These are phyloP conservation scores for Camelina laxa DNA, from an alignment of 345 rosid genomes.

Conservation along the genomic window DNA sequence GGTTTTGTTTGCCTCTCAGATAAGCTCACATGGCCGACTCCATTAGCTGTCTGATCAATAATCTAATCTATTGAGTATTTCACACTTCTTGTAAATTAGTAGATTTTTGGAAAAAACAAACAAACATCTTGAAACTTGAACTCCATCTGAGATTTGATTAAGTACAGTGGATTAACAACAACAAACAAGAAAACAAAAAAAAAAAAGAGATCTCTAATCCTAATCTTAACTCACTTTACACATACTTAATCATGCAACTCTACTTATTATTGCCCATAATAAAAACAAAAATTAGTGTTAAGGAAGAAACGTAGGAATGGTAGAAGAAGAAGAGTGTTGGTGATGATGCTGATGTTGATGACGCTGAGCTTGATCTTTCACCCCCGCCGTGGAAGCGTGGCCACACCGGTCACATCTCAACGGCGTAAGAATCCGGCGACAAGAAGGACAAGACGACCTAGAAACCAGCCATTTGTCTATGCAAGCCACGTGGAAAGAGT, in stretches of 20 bases:
- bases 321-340: conserved; percentile 26
- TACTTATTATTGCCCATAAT: conserved; percentile 1
- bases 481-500: conserved; percentile 63
- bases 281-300: conserved; percentile 2
- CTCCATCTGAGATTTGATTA: conserved; percentile 32
- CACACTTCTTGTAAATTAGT: neutral
- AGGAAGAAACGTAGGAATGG: conserved; percentile 42
- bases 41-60: conserved; percentile 28
- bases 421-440: conserved; percentile 62
- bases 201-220: conserved; percentile 16
- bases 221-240: conserved; percentile 36
- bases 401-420: conserved; percentile 43
- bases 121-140: conserved; percentile 17
- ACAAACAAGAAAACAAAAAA: neutral
- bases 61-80: no score
- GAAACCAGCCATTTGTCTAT: conserved; percentile 68
- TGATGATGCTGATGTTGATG: conserved; percentile 35
- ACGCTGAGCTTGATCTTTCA: conserved; percentile 34
- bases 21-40: conserved; percentile 41
- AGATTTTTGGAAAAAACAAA: no score
- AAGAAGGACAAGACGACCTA: conserved; percentile 70
- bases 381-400: conserved; percentile 26
- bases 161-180: conserved; percentile 19
- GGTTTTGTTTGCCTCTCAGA: neutral
- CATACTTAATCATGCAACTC: neutral